Evolutionary conservation across 176 grass and related monocot genomes (phyloP).

Genomic region (Thinopyrum elongatum): DNA sequence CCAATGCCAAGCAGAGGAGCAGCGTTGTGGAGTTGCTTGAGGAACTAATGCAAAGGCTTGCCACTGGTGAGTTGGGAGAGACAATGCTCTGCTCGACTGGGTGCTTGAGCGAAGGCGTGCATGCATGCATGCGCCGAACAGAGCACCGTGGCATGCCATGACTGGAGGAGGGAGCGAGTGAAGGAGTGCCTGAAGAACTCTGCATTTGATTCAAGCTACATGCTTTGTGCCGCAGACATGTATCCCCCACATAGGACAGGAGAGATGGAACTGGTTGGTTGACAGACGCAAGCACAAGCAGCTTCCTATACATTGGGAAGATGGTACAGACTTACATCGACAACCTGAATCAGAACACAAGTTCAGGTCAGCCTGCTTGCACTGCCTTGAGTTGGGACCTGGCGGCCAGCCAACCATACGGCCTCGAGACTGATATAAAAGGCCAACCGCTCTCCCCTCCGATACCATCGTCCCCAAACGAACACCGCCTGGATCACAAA

Average conservation of each 20-base stretch:
- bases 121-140: neutral
- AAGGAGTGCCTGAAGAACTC: neutral
- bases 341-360: neutral
- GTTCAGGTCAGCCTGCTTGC: neutral
- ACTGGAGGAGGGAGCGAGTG: neutral
- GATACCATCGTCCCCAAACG: neutral
- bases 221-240: neutral
- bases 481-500: neutral
- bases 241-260: neutral
- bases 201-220: neutral
- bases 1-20: neutral
- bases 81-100: neutral
- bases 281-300: neutral
- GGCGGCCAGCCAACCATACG: neutral
- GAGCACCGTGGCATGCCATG: neutral
- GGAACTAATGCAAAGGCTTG: neutral
- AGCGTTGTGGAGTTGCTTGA: neutral
- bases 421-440: slow-evolving; percentile 6
- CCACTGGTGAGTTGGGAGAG: neutral
- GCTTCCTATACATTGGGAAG: neutral
- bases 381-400: neutral
- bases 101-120: neutral
- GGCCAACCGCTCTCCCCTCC: neutral
- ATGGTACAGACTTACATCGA: neutral
- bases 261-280: neutral